These are phyloP conservation scores for Leavenworthia alabamica DNA, from an alignment of 345 rosid genomes.

Conservation along the genomic window DNA sequence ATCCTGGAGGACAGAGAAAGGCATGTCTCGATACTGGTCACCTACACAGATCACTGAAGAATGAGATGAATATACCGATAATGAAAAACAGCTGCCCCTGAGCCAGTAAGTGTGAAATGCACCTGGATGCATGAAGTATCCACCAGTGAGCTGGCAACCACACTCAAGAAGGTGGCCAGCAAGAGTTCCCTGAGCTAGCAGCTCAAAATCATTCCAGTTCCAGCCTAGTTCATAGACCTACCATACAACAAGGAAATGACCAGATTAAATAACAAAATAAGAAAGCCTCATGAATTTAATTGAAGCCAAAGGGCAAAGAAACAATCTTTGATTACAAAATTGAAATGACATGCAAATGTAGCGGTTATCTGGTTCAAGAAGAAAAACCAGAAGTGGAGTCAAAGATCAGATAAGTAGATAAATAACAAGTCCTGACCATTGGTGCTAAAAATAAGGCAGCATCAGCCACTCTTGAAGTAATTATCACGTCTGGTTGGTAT, in stretches of 20 bases:
- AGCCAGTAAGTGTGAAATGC: conserved; percentile 8
- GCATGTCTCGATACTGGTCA: conserved; percentile 57
- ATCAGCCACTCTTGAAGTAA: conserved; percentile 86
- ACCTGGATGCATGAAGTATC: conserved; percentile 99
- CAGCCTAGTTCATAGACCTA: conserved; percentile 92
- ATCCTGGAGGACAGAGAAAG: conserved; percentile 51
- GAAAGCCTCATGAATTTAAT: neutral
- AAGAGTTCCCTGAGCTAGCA: conserved; percentile 80
- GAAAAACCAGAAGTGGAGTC: neutral
- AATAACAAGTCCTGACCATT: conserved; percentile 46
- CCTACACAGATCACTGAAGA: conserved; percentile 38
- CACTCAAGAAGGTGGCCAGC: conserved; percentile 95
- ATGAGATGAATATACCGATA: neutral
- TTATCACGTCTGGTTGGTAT: conserved; percentile 68
- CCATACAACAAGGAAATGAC: conserved; percentile 2
- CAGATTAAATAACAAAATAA: neutral
- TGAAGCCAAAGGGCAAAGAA: neutral
- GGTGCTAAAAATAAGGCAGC: conserved; percentile 91
- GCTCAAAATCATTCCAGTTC: conserved; percentile 78
- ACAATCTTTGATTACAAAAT: neutral
- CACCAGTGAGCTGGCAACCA: conserved; percentile 97
- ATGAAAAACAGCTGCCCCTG: neutral
- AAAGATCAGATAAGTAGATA: neutral
- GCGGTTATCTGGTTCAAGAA: neutral
- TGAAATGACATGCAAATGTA: neutral